Conservation (phyloP, 345 rosid genomes). For the Eutrema japonicum region DNA sequence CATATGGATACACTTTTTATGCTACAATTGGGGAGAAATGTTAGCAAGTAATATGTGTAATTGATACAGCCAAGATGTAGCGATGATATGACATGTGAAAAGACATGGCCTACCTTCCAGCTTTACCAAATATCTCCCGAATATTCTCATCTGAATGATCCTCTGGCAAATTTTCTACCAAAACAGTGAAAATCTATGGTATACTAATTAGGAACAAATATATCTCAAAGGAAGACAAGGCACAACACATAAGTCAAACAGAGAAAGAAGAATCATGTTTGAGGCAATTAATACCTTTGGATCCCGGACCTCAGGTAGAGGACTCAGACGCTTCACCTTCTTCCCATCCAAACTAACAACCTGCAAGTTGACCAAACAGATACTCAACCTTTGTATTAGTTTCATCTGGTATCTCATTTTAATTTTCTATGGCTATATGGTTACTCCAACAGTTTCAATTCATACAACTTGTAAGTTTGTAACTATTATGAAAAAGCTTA, state of each 20-base stretch:
- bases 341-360: constrained; percentile 76
- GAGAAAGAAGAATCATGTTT: constrained; percentile 19
- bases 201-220: constrained; percentile 37
- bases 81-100: constrained; percentile 6
- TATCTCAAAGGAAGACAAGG: constrained; percentile 11
- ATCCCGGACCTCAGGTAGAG: constrained; percentile 65
- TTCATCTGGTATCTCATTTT: not conserved
- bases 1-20: constrained; percentile 58
- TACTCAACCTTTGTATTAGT: constrained; percentile 15
- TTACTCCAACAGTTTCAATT: constrained; percentile 1
- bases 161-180: constrained; percentile 92
- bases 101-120: constrained; percentile 64
- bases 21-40: constrained; percentile 45
- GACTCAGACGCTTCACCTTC: constrained; percentile 82
- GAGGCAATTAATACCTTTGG: constrained; percentile 61
- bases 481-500: constrained; percentile 42
- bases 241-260: not conserved
- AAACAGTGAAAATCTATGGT: constrained; percentile 74
- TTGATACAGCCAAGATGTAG: constrained; percentile 19
- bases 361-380: constrained; percentile 49
- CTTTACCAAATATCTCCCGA: constrained; percentile 63
- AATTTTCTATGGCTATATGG: not conserved
- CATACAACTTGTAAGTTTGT: not conserved
- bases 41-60: constrained; percentile 12
- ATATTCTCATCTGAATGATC: constrained; percentile 82